Percentiles rank a stretch among this genome's conserved stretches.
These are phyloP conservation scores for Aspergillus felis DNA, from an alignment of 2,329 filamentous ascomycete species.

Conservation along the genomic window DNA sequence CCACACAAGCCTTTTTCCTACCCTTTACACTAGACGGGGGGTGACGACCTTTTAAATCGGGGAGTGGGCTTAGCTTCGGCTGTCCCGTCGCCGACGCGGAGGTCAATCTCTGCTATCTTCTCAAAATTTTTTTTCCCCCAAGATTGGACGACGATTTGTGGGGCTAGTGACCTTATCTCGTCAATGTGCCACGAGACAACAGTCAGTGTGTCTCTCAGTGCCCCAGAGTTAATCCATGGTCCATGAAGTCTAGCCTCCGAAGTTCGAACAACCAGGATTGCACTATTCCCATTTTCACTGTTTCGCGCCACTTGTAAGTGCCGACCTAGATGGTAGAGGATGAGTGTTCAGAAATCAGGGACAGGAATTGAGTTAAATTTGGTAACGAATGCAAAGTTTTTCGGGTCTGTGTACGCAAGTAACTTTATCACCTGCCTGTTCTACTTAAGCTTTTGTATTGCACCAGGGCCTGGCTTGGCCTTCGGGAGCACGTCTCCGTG, in stretches of 20 bases:
- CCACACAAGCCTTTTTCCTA: background rate
- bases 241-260: background rate
- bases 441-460: slow-evolving; percentile 8
- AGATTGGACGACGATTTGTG: background rate
- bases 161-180: background rate
- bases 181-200: background rate
- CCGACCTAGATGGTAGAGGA: background rate
- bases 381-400: background rate
- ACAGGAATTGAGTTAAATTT: background rate
- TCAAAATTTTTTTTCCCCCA: background rate
- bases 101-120: background rate
- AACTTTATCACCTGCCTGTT: background rate
- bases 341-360: background rate
- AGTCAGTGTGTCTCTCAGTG: background rate
- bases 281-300: background rate
- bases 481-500: background rate
- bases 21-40: background rate
- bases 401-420: background rate
- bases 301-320: background rate
- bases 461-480: slow-evolving; percentile 6
- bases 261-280: background rate
- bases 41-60: background rate
- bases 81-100: background rate
- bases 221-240: background rate
- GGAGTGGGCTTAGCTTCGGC: background rate